These are phyloP conservation scores for Podospora pseudoanserina DNA, from an alignment of 495 filamentous ascomycete genomes.

Conservation along the genomic window DNA sequence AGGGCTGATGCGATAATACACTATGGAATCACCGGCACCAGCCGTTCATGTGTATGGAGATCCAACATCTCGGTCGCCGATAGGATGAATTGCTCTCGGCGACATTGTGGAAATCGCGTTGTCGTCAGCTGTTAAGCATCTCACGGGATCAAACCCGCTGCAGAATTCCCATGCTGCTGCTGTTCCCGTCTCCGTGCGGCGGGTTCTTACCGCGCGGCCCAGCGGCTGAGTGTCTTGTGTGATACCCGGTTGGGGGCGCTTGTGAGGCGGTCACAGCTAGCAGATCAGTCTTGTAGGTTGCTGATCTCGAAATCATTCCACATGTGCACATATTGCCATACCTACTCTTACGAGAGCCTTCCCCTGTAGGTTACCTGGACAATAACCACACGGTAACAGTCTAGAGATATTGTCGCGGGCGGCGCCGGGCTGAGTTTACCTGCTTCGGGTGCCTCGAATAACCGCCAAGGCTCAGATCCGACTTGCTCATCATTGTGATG, in stretches of 20 bases:
- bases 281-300: neutral
- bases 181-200: neutral
- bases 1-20: neutral
- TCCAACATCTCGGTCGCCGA: neutral
- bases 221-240: neutral
- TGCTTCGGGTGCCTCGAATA: neutral
- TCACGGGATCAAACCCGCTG: slow-evolving; percentile 2
- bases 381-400: neutral
- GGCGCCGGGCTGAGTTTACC: neutral
- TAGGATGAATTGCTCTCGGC: neutral
- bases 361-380: neutral
- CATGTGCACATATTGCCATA: neutral
- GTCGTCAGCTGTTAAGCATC: slow-evolving; percentile 1
- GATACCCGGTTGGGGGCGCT: neutral
- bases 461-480: neutral
- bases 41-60: neutral
- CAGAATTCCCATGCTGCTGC: neutral
- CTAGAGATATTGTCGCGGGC: neutral
- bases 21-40: neutral
- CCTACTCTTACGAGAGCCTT: neutral
- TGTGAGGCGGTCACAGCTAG: neutral
- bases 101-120: neutral
- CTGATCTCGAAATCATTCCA: neutral
- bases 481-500: neutral
- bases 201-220: slow-evolving; percentile 6